Base-by-base conservation (phyloP, 1,284 basidiomycete genomes). In the Tilletia walkeri region DNA sequence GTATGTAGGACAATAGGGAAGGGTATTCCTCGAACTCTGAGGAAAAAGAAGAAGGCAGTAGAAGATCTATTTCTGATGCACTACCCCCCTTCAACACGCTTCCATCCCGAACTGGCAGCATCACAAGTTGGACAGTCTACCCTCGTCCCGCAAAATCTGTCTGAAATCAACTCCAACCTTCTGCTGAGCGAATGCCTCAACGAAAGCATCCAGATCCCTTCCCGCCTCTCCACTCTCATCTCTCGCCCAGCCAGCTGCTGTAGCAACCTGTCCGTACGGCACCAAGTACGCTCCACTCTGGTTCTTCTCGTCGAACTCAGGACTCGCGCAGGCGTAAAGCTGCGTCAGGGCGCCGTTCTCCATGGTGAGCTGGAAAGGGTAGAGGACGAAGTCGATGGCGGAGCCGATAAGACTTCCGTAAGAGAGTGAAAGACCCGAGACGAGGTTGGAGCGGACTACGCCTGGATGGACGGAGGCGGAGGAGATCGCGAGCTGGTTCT, bases 311-410 rank as follows among this genome's bases (percentile, higher is more conserved):
- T 80, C 79, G 12, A 84, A 77, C 53, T 83, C 81, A 38, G 75
- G 72, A 36, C 78, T 79, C 16, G 79, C 76, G 9, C 78, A 78
- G 2, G 81, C 82, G 69, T 81, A 84, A 2, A 82, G 73, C 70
- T 78, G 79, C 1, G 80, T 84, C 56, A 76, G 70, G 9, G 82
- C 82, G 30, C 83, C 83, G 2, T 80, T 76, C 18, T 74, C 67
- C 0, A 76, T 67, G 18, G 72, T 66, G 67, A 77, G 77, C 36
- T 79, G 47, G 38, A 76, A 68, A 9, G 74, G 74, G 3, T 70
- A 70, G 2, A 65, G 66, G 1, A 79, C 10, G 12, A 61, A 63
- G 68, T 65, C 67, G 39, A 72, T 4, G 12, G 39, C 30, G 47
- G 18, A 9, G 20, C 61, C 56, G n/a, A 75, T 2, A 9, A 77